Base-by-base conservation (phyloP, 2,329 filamentous ascomycete species). In the Pseudogymnoascus sp. region DNA sequence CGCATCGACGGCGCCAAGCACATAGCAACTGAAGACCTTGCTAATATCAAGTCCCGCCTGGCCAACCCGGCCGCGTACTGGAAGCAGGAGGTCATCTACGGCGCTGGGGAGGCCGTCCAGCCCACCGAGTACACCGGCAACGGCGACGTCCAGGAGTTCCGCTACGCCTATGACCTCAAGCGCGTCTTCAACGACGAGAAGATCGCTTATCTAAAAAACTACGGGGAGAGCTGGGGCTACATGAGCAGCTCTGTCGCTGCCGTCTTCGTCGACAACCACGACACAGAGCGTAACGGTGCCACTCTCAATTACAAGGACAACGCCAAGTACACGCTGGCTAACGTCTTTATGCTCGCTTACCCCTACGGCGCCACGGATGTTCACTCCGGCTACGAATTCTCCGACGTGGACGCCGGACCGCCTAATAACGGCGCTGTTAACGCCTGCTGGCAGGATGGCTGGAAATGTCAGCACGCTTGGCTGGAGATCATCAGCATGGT, bases 71-170 rank as follows among this genome's bases (percentile, higher is more conserved):
- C 46, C 46, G 46, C 46, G 26, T 53, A 53, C 46, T 53, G 46
- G 46, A 53, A 53, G 26, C 46, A 53, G n/a, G 46, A 53, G n/a
- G 46, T 53, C 46, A 53, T 53, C 46, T 53, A 53, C 8, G 46
- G 46, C n/a, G 46, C 26, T 11, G 46, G 46, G 26, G 46, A 53
- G 26, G 46, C 46, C 8, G 46, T 53, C 14, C 24, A 31, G 24
- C 46, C 46, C 46, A 31, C 46, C 14, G 46, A 53, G 26, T 53
- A 53, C 46, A 53, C 46, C 46, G 6, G 46, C n/a, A 53, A 53
- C 26, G 46, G 46, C 26, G 46, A 53, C 46, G 46, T 53, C 26
- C 46, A 53, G 14, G 46, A 53, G 46, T 53, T 53, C 26, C 46
- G 46, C n/a, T 53, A 53, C 14, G 46, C 46, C 14, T 53, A 53